Percentiles rank a stretch among this genome's conserved stretches.
phyloP scores from a whole-genome alignment of 345 rosid species.

The Bruguiera parviflora region DNA sequence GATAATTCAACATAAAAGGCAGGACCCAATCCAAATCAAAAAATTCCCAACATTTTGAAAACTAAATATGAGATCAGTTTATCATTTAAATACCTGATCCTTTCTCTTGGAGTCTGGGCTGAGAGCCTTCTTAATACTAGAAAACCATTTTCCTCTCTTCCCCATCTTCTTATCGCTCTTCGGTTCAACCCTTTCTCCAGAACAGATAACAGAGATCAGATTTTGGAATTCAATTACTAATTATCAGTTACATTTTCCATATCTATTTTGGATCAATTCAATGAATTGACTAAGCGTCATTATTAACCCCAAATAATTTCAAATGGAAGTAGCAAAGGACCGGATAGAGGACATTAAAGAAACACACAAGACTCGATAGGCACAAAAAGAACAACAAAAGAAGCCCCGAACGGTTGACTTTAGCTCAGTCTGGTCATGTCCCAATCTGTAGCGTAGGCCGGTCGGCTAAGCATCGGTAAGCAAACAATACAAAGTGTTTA shows the following conservation, averaged over 20 bases:
- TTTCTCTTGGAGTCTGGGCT: slow-evolving; percentile 67
- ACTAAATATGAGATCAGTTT: background rate
- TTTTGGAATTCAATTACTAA: slow-evolving; percentile 5
- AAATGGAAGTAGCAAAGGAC: background rate
- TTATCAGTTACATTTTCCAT: background rate
- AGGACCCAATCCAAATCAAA: background rate
- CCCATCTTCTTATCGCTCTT: slow-evolving; percentile 72
- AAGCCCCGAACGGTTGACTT: background rate
- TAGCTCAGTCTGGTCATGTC: background rate
- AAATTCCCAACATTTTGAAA: slow-evolving; percentile 6
- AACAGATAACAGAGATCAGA: slow-evolving; percentile 7
- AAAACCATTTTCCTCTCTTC: slow-evolving; percentile 87
- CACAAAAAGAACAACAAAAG: background rate
- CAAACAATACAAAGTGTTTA: background rate
- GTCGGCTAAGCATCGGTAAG: background rate
- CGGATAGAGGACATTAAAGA: background rate
- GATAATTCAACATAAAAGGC: background rate
- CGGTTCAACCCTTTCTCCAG: slow-evolving; percentile 9
- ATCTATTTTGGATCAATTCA: background rate
- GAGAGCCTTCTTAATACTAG: slow-evolving; percentile 77
- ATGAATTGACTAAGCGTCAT: background rate
- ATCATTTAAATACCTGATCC: slow-evolving; percentile 34
- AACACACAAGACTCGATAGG: background rate
- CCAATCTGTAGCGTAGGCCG: background rate
- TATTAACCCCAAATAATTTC: background rate